Evolutionary conservation across 768 basidiomycete species (phyloP).

Genomic region (Rhodotorula diobovata): DNA sequence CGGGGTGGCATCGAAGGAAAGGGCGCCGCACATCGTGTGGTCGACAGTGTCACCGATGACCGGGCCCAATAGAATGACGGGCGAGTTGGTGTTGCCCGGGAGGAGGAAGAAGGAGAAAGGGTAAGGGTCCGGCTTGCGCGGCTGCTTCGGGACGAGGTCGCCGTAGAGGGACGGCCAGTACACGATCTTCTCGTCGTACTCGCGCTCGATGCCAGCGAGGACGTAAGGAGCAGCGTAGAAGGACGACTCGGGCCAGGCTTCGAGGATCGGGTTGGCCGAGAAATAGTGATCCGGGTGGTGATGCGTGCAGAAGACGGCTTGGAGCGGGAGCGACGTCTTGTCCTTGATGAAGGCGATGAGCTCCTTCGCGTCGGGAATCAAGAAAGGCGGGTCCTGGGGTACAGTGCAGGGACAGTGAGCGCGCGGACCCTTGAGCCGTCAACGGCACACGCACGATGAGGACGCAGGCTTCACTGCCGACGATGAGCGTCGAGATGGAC

Average conservation of each 20-base stretch:
- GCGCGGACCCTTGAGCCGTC: neutral
- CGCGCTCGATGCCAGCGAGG: neutral
- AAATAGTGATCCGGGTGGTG: conserved; percentile 11
- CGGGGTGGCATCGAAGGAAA: no score
- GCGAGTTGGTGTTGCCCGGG: conserved; percentile 4
- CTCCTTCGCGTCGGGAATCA: conserved; percentile 7
- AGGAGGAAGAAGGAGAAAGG: conserved; percentile 9
- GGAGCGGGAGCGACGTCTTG: neutral
- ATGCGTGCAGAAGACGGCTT: neutral
- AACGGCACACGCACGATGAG: neutral
- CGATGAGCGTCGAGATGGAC: conserved; percentile 10
- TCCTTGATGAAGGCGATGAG: conserved; percentile 1
- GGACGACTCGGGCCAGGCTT: neutral
- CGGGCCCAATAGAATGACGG: conserved; percentile 8
- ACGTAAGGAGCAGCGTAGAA: conserved; percentile 12
- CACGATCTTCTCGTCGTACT: conserved; percentile 11
- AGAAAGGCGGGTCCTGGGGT: conserved; percentile 6
- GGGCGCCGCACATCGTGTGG: neutral
- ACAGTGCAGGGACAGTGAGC: neutral
- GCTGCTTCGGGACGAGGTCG: neutral
- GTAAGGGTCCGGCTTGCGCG: neutral
- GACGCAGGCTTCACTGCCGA: neutral
- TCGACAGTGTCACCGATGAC: conserved; percentile 10
- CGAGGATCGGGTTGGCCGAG: conserved; percentile 1
- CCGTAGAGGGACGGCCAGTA: conserved; percentile 14